Evolutionary conservation across 352 stramenopile species (phyloP), one percentile per base, ranked within the genome.

Genomic region (Sclerospora graminicola): DNA sequence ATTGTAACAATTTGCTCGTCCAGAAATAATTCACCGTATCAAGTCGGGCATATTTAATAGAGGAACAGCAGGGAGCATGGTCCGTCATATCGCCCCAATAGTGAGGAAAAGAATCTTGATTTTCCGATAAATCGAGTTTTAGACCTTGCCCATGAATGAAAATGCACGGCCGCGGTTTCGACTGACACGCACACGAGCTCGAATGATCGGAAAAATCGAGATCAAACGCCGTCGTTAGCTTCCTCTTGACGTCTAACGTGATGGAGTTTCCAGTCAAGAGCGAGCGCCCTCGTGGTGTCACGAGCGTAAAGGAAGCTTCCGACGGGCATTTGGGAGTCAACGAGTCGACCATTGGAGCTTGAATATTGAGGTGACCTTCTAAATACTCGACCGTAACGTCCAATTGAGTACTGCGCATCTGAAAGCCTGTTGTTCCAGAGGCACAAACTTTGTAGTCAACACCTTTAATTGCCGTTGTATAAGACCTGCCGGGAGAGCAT

Each of bases 31-130:
- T 51, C 0, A 51, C 14, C 13, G 60, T 78, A 33, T 73, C 51
- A 2, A 73, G 50, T 19, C 54, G 38, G 1, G 44, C 41, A 28
- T 61, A 78, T 15, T 61, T 52, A 11, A 59, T 56, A 0, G 52
- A 63, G 1, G 49, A 53, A 16, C 66, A 78, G 36, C 66, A 78
- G 6, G 63, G 63, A 0, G 63, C 54, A 2, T 62, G 41, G 13
- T 47, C 50, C 0, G 50, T 51, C 16, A 80, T 39, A 34, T 68
- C 55, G 0, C 62, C 61, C 46, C 63, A 70, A 29, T 69, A 77
- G 1, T 19, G 19, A 21, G 53, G 30, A 20, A 37, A 54, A 9
- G 20, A 44, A 16, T 58, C 38, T 10, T 45, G 29, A 8, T 58
- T 35, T 15, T 48, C 45, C 8, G 29, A 28, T 4, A 32, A 18